phyloP scores from a whole-genome alignment of 495 filamentous ascomycete species.

The Aspergillus incahuasiensis region DNA sequence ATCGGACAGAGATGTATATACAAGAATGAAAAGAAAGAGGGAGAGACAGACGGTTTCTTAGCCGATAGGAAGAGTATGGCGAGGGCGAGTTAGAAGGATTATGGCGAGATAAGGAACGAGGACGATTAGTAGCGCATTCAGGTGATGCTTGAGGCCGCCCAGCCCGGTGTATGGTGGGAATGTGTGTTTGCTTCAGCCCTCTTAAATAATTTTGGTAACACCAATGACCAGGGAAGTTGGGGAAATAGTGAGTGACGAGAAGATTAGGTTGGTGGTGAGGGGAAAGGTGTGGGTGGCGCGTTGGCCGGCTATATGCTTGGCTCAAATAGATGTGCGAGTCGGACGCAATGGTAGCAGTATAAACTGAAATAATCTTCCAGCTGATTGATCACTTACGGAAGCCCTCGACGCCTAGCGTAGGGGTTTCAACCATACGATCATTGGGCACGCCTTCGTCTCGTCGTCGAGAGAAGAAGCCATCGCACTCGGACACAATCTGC shows the following conservation, averaged over 20 bases:
- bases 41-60: constrained; percentile 7
- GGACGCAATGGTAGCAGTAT: not conserved
- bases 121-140: not conserved
- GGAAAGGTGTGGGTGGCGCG: not conserved
- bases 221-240: not conserved
- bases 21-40: constrained; percentile 9
- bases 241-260: not conserved
- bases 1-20: constrained; percentile 10
- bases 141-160: not conserved
- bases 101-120: not conserved
- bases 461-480: constrained; percentile 85
- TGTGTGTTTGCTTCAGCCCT: not conserved
- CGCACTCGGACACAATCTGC: constrained; percentile 77
- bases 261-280: not conserved
- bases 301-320: not conserved
- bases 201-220: not conserved
- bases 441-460: constrained; percentile 78
- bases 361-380: not conserved
- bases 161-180: not conserved
- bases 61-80: not conserved
- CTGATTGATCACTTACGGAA: constrained; percentile 55
- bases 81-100: not conserved
- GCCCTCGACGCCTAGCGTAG: constrained; percentile 77
- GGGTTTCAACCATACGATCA: constrained; percentile 78
- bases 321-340: not conserved